These are phyloP conservation scores for Lipomyces yarrowii DNA, from an alignment of 1,139 yeast species.

Conservation along the genomic window DNA sequence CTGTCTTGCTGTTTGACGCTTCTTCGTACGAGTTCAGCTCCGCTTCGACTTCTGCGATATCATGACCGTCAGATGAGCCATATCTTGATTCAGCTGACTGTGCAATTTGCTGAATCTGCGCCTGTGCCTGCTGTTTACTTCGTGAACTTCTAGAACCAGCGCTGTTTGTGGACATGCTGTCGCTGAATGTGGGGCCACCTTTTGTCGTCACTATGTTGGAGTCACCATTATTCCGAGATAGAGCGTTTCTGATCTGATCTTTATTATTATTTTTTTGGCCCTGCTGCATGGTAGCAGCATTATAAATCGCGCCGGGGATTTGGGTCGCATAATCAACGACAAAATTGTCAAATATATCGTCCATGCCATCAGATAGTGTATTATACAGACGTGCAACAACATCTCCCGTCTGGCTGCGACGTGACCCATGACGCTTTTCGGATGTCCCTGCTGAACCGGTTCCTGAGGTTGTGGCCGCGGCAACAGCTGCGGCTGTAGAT, in stretches of 20 bases:
- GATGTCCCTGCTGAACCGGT: not conserved
- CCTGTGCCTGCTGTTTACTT: constrained; percentile 5
- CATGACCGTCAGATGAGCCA: constrained; percentile 9
- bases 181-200: not conserved
- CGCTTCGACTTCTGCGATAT: constrained; percentile 27
- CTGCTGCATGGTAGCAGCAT: constrained; percentile 3
- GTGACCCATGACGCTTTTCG: not conserved
- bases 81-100: not conserved
- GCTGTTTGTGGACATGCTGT: not conserved
- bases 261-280: not conserved
- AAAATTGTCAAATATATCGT: constrained; percentile 28
- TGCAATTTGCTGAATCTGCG: constrained; percentile 1
- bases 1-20: constrained; percentile 25
- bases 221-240: constrained; percentile 14
- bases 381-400: constrained; percentile 23
- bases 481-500: constrained; percentile 17
- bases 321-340: constrained; percentile 26
- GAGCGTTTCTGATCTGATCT: not conserved
- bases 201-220: constrained; percentile 8
- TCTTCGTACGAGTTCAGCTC: constrained; percentile 31
- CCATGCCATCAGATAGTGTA: constrained; percentile 28
- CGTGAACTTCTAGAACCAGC: constrained; percentile 5
- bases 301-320: constrained; percentile 22
- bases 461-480: constrained; percentile 11
- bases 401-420: constrained; percentile 19